Base-by-base conservation (phyloP, 2,329 filamentous ascomycete species). In the Pseudonectria buxi region DNA sequence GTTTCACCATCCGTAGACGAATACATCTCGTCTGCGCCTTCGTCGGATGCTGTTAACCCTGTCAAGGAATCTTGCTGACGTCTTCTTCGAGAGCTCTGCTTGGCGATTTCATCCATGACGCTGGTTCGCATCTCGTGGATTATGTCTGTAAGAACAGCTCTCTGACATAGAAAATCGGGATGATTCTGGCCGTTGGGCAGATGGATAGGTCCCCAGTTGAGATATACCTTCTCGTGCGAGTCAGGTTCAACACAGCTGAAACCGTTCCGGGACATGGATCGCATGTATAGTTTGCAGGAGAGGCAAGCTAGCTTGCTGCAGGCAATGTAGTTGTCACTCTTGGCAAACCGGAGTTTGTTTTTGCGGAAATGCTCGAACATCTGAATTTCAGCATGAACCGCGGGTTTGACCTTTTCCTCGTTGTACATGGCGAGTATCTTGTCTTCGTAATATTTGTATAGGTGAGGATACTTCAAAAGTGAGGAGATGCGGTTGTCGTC, bases 291-390 rank as follows among this genome's bases (percentile, higher is more conserved):
- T 26, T 55, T 54, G 46, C 69, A 76, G 33, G 64, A 69, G 38
- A 68, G 65, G 36, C 71, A 76, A 3, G 72, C 64, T 0, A 62
- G 61, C 47, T 75, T 76, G 46, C 69, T 76, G 39, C 64, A 70
- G 3, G 63, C 69, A 10, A 76, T 63, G 42, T 63, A 74, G 3
- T 52, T 50, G 37, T 74, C 69, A 4, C 51, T 35, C 2, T 51
- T 54, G 3, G 56, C 53, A 41, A 68, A 74, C 0, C 12, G 15
- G 2, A 63, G 45, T 0, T 44, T 25, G 0, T 45, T 45, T 5
- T 42, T 33, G 40, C 62, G 51, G 41, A 74, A 73, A 33, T 67
- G 54, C 26, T 75, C 67, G 1, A 74, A 48, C 3, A 71, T 50
- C 35, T 66, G 59, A 4, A 74, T 51, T 43, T 74, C 69, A 3